Evolutionary conservation across 2,329 filamentous ascomycete species (phyloP).

Genomic region (Epicoccum sorghinum): DNA sequence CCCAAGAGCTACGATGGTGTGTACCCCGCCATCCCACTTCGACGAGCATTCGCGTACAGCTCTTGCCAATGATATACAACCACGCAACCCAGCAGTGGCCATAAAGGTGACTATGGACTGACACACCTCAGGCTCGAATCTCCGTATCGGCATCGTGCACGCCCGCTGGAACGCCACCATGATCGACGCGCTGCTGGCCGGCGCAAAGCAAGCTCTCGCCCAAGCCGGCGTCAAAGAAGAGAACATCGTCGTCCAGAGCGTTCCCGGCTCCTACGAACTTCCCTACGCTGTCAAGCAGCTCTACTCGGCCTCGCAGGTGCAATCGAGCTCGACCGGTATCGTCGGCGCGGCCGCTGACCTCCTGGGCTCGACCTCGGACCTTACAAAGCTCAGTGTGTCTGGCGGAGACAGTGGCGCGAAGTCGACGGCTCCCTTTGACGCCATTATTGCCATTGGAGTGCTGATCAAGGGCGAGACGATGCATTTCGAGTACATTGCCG

Average conservation of each 20-base stretch:
- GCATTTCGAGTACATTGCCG: slow-evolving; percentile 99
- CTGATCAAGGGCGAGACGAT: slow-evolving; percentile 99
- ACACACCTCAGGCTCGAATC: slow-evolving; percentile 55
- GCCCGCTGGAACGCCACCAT: slow-evolving; percentile 92
- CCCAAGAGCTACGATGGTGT: slow-evolving; percentile 63
- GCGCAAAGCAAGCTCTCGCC: slow-evolving; percentile 78
- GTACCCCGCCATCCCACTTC: slow-evolving; percentile 23
- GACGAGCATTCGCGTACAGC: background rate
- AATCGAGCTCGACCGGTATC: slow-evolving; percentile 66
- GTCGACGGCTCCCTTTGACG: slow-evolving; percentile 72
- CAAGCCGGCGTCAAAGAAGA: slow-evolving; percentile 81
- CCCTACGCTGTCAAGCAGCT: slow-evolving; percentile 89
- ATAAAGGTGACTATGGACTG: background rate
- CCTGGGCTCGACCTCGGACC: slow-evolving; percentile 71
- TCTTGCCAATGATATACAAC: background rate
- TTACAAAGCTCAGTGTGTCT: slow-evolving; percentile 41
- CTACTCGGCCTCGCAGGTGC: slow-evolving; percentile 84
- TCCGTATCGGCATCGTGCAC: slow-evolving; percentile 94
- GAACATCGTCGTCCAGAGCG: slow-evolving; percentile 87
- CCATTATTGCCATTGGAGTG: slow-evolving; percentile 92
- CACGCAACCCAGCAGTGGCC: no score
- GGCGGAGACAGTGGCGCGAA: slow-evolving; percentile 15
- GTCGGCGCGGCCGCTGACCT: slow-evolving; percentile 75
- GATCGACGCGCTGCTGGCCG: slow-evolving; percentile 82
- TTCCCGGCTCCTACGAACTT: slow-evolving; percentile 93